Conservation (phyloP, 805 yeast species). For the Ogataea siamensis region DNA sequence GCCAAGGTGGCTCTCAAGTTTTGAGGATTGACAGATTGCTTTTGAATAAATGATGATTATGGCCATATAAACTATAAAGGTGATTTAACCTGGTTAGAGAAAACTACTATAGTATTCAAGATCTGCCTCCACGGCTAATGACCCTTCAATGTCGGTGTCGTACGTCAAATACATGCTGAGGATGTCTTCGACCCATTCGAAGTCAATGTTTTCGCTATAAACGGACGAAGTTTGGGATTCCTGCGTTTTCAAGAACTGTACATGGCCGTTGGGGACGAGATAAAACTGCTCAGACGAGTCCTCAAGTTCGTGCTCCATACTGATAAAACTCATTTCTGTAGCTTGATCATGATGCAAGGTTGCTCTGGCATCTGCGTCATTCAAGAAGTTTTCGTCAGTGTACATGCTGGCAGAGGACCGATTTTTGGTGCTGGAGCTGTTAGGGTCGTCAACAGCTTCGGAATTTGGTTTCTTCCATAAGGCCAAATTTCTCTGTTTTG, state of each 20-base stretch:
- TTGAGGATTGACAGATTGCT: background rate
- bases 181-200: slow-evolving; percentile 6
- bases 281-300: slow-evolving; percentile 3
- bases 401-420: no score
- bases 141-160: background rate
- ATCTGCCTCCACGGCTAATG: slow-evolving; percentile 3
- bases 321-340: background rate
- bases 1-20: slow-evolving; percentile 43
- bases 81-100: background rate
- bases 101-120: slow-evolving; percentile 4
- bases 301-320: background rate
- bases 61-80: background rate
- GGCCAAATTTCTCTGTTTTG: background rate
- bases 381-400: no score
- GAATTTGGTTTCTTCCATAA: slow-evolving; percentile 1
- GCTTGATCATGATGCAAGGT: background rate
- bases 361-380: no score
- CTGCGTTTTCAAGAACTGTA: background rate
- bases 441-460: no score
- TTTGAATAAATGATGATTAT: background rate
- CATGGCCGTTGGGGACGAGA: background rate
- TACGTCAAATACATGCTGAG: slow-evolving; percentile 5
- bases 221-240: slow-evolving; percentile 3
- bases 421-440: background rate
- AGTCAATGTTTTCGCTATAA: slow-evolving; percentile 1